These are phyloP conservation scores for Pilobolus umbonatus DNA, from an alignment of 192 early-diverging fungal genomes.

Conservation along the genomic window DNA sequence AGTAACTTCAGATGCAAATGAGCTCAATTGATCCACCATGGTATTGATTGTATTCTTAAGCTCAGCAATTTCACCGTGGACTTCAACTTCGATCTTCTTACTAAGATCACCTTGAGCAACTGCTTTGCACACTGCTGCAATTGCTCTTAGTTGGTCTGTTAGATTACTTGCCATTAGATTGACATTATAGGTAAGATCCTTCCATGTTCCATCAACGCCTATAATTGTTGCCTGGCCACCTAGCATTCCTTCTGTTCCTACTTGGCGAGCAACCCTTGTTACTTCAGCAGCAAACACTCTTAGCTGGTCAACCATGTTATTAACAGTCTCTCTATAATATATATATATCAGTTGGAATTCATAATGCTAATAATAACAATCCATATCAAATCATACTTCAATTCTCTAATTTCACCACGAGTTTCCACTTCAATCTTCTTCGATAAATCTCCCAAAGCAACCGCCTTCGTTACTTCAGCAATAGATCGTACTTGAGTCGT, in stretches of 20 bases:
- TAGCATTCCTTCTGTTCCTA: slow-evolving; percentile 54
- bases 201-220: slow-evolving; percentile 51
- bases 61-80: slow-evolving; percentile 49
- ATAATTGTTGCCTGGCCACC: slow-evolving; percentile 57
- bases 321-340: slow-evolving; percentile 15
- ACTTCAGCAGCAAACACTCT: slow-evolving; percentile 55
- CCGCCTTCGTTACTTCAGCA: slow-evolving; percentile 43
- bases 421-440: slow-evolving; percentile 37
- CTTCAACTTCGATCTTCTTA: slow-evolving; percentile 45
- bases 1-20: slow-evolving; percentile 57
- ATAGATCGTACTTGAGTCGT: slow-evolving; percentile 46
- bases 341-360: no score
- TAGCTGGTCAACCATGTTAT: slow-evolving; percentile 54
- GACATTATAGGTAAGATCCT: slow-evolving; percentile 49
- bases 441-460: slow-evolving; percentile 38
- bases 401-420: slow-evolving; percentile 41
- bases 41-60: slow-evolving; percentile 57
- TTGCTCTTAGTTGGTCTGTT: slow-evolving; percentile 47
- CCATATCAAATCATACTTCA: slow-evolving; percentile 23
- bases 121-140: slow-evolving; percentile 47
- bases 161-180: slow-evolving; percentile 57
- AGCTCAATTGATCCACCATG: slow-evolving; percentile 52
- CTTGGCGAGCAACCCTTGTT: slow-evolving; percentile 51
- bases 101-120: slow-evolving; percentile 45
- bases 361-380: not conserved